These are phyloP conservation scores for Trypanosoma platydactyli DNA, from an alignment of 208 protist genomes.

Conservation along the genomic window DNA sequence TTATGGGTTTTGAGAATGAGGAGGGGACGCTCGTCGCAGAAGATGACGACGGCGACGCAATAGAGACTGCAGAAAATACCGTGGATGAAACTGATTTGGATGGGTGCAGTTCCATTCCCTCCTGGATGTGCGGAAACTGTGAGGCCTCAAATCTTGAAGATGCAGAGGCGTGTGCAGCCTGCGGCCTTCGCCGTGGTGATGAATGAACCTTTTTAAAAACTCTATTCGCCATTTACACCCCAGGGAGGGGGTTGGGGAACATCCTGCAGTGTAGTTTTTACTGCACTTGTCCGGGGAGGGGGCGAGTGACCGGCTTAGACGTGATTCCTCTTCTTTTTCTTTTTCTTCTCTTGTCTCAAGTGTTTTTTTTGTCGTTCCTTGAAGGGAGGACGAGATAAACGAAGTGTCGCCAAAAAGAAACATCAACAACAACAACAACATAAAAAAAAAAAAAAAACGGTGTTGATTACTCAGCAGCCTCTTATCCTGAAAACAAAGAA, in stretches of 20 bases:
- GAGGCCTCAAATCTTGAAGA: slow-evolving; percentile 35
- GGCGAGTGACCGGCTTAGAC: background rate
- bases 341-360: slow-evolving; percentile 1
- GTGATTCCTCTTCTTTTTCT: slow-evolving; percentile 15
- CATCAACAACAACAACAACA: slow-evolving; percentile 4
- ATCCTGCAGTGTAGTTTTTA: no score
- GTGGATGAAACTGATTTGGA: slow-evolving; percentile 1
- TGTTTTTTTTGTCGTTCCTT: slow-evolving; percentile 16
- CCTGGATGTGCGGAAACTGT: slow-evolving; percentile 35
- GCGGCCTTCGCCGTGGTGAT: slow-evolving; percentile 20
- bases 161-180: slow-evolving; percentile 25
- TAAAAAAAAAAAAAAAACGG: slow-evolving; percentile 12
- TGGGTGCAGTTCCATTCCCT: slow-evolving; percentile 15
- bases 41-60: slow-evolving; percentile 1
- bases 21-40: background rate
- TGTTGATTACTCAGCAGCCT: background rate
- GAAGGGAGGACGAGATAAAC: background rate
- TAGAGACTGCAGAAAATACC: background rate
- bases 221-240: background rate
- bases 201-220: slow-evolving; percentile 8
- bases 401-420: no score
- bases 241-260: background rate
- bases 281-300: no score
- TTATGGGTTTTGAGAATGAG: background rate
- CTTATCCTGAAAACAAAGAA: background rate